Conservation (phyloP, 257 asterid genomes). For the Avicennia marina region DNA sequence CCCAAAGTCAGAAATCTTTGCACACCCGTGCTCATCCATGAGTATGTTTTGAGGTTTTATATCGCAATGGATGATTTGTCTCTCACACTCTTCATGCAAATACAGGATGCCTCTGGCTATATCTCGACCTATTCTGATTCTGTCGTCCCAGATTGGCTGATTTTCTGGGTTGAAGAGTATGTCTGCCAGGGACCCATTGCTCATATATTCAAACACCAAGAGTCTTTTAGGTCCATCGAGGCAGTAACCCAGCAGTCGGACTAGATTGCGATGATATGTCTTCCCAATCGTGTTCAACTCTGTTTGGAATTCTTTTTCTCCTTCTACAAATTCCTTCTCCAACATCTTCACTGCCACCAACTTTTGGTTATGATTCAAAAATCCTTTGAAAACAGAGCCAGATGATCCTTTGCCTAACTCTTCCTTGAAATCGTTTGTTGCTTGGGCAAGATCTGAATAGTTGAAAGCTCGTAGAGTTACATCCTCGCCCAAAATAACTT, state of each 20-base stretch:
- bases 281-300: conserved; percentile 45
- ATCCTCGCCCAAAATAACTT: conserved; percentile 18
- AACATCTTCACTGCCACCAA: conserved; percentile 43
- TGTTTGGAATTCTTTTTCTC: conserved; percentile 47
- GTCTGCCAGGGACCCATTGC: conserved; percentile 46
- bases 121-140: conserved; percentile 30
- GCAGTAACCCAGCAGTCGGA: conserved; percentile 49
- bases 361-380: conserved; percentile 11
- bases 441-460: conserved; percentile 23
- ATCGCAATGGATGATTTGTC: conserved; percentile 57
- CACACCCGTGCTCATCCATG: conserved; percentile 34
- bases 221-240: conserved; percentile 36
- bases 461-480: conserved; percentile 31
- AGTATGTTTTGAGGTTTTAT: conserved; percentile 62
- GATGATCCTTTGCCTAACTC: conserved; percentile 48
- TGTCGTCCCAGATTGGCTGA: conserved; percentile 31
- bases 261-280: conserved; percentile 52
- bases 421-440: conserved; percentile 38
- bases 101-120: conserved; percentile 51
- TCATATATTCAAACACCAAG: conserved; percentile 50
- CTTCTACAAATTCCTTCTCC: conserved; percentile 28
- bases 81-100: conserved; percentile 54
- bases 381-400: conserved; percentile 44
- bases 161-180: conserved; percentile 21
- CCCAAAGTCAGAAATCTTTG: conserved; percentile 58